Evolutionary conservation across 1,139 yeast genomes (phyloP).

Genomic region (Candida gigantensis): DNA sequence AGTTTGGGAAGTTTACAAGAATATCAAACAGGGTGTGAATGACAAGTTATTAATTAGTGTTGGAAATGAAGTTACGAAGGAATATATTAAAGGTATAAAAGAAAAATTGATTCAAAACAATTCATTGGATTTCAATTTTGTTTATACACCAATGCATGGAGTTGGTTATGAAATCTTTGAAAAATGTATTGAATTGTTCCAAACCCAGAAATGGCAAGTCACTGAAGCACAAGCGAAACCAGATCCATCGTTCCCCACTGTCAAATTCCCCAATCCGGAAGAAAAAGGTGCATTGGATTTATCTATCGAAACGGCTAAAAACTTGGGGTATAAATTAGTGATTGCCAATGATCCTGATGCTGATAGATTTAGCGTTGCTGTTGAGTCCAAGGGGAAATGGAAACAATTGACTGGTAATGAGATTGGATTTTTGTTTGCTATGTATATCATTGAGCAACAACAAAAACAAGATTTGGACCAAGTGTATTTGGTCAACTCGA

Average conservation of each 20-base stretch:
- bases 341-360: slow-evolving; percentile 97
- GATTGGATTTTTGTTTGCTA: slow-evolving; percentile 82
- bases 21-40: slow-evolving; percentile 28
- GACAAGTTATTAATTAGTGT: slow-evolving; percentile 25
- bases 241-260: slow-evolving; percentile 85
- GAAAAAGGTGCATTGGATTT: slow-evolving; percentile 86
- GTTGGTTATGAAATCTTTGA: slow-evolving; percentile 66
- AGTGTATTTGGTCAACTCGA: slow-evolving; percentile 76
- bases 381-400: slow-evolving; percentile 60
- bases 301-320: slow-evolving; percentile 61
- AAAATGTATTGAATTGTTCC: slow-evolving; percentile 32
- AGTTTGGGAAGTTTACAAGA: slow-evolving; percentile 50
- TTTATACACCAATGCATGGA: slow-evolving; percentile 96
- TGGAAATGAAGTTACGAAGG: slow-evolving; percentile 31
- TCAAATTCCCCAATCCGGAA: slow-evolving; percentile 91
- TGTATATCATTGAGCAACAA: slow-evolving; percentile 49
- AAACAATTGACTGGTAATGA: slow-evolving; percentile 88
- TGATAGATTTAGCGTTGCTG: slow-evolving; percentile 81
- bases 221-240: slow-evolving; percentile 69
- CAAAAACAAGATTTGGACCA: slow-evolving; percentile 28
- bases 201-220: slow-evolving; percentile 25
- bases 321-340: slow-evolving; percentile 51
- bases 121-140: slow-evolving; percentile 45
- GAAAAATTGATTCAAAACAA: slow-evolving; percentile 25
- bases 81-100: slow-evolving; percentile 37